phyloP scores from a whole-genome alignment of 148 eudicot genomes.

The Vaccinium myrtillus region DNA sequence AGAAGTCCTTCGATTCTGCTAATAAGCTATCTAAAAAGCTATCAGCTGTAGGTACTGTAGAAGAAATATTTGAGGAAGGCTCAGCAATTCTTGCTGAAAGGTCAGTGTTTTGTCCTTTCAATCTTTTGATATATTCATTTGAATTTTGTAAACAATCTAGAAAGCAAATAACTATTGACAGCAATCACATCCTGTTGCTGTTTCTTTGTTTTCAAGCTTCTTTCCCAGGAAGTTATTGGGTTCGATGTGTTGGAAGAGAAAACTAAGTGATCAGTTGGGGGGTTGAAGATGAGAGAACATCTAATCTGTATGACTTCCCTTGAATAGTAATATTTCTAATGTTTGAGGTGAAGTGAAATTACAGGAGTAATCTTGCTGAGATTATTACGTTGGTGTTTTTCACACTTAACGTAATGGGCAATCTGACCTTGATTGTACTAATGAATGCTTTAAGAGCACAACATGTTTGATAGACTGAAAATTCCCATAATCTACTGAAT shows the following conservation, averaged over 20 bases:
- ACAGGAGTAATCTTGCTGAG: neutral
- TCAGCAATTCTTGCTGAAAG: conserved; percentile 98
- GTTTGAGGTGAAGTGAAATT: neutral
- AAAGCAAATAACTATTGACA: neutral
- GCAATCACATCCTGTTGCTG: neutral
- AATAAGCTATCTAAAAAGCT: conserved; percentile 55
- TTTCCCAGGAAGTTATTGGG: neutral
- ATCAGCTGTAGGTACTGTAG: conserved; percentile 88
- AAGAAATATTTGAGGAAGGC: conserved; percentile 97
- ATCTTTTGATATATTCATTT: neutral
- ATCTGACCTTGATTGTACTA: neutral
- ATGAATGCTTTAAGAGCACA: neutral
- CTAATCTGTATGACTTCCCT: neutral
- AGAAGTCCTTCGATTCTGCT: conserved; percentile 44
- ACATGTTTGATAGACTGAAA: neutral
- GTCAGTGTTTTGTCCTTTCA: conserved; percentile 23
- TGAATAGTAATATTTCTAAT: neutral
- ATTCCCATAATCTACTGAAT: neutral
- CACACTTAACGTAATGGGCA: neutral
- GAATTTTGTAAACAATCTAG: neutral
- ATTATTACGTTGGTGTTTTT: neutral
- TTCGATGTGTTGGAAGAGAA: neutral
- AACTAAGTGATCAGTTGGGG: neutral
- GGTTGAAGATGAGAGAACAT: neutral
- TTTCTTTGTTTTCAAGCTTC: neutral